Base-by-base conservation (phyloP, 140 eudicot species). In the Anethum foeniculum region DNA sequence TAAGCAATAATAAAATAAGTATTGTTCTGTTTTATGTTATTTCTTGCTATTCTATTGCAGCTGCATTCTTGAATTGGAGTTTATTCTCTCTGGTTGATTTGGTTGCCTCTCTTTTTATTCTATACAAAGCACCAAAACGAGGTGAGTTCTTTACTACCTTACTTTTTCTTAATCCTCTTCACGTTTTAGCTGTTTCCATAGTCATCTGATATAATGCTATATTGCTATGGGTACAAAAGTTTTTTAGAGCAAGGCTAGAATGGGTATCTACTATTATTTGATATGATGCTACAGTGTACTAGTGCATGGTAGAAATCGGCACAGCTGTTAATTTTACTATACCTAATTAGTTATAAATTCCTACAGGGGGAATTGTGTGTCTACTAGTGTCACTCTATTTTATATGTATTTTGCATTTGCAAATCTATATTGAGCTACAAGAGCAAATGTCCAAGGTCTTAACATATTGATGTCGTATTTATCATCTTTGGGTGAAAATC, bases 41-140 rank as follows among this genome's bases (percentile, higher is more conserved):
- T 64, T 27, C 46, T 30, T 62, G 18, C 75, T 65, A 32, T 65
- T 67, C 77, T 44, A 14, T 76, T 85, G 88, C 92, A 90, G 95
- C 89, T 86, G 87, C 92, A 30, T 77, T 90, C 34, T 84, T 86
- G 64, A 83, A 90, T 80, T 88, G 95, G 95, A 88, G 95, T 83
- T 75, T 88, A 74, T 83, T 88, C 78, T 88, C 92, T 75, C 81
- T 90, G 25, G 81, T 88, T 58, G 85, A 86, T 85, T 75, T 90
- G 85, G 79, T 83, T 79, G 85, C 88, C 67, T 88, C 88, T 83
- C 88, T 90, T 47, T 48, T 84, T 46, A 76, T 90, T 48, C 90
- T 84, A 28, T 86, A 69, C 46, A 78, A 81, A 52, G 81, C 84
- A 27, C 85, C 90, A 28, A 85, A 87, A 86, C 84, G 85, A 83